Evolutionary conservation across 495 filamentous ascomycete species (phyloP).

Genomic region (Elasticomyces elasticus): DNA sequence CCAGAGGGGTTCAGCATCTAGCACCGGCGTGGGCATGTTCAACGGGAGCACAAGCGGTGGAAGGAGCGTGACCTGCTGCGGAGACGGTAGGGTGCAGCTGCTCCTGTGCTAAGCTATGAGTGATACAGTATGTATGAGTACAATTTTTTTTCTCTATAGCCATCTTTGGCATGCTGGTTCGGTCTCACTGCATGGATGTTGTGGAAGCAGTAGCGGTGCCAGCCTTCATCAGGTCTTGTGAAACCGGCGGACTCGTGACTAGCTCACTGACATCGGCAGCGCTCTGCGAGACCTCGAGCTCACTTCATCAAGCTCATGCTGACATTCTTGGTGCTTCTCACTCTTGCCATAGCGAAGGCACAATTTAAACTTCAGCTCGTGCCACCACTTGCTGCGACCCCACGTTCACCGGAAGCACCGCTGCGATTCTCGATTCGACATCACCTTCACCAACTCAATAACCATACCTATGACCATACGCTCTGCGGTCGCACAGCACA

Average conservation of each 20-base stretch:
- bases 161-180: too few species aligned
- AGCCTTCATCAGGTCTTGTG: too few species aligned
- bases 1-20: neutral
- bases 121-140: neutral
- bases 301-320: too few species aligned
- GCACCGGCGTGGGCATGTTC: neutral
- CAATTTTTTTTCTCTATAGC: neutral
- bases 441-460: too few species aligned
- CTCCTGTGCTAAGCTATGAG: neutral
- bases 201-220: too few species aligned
- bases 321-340: too few species aligned
- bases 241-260: too few species aligned
- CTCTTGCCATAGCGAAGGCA: neutral
- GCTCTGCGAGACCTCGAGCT: too few species aligned
- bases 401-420: neutral
- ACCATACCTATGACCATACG: too few species aligned
- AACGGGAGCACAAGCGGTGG: neutral
- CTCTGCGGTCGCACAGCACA: too few species aligned
- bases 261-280: too few species aligned
- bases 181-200: too few species aligned
- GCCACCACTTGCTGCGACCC: neutral
- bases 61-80: constrained; percentile 12
- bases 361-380: neutral
- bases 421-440: neutral
- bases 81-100: constrained; percentile 13